A percentile compares a stretch with the other conserved stretches of the same genome.
These are phyloP conservation scores for Psidium friedrichsthalianum DNA, from an alignment of 345 rosid genomes.

Conservation along the genomic window DNA sequence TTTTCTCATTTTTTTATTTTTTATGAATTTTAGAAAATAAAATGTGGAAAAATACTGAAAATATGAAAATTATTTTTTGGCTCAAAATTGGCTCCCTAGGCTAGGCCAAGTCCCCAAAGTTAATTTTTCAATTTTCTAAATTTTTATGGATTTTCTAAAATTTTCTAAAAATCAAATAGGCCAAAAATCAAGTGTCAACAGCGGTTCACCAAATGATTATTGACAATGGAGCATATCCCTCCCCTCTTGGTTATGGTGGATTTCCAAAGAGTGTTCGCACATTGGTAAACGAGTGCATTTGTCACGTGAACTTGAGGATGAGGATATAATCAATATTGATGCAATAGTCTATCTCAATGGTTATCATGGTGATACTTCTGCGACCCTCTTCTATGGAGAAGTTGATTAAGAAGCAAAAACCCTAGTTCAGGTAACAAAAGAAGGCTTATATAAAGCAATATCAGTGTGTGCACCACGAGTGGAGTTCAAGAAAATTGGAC, in stretches of 20 bases:
- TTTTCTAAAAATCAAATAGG: too few species aligned
- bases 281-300: slow-evolving; percentile 90
- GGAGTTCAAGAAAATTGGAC: slow-evolving; percentile 70
- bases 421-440: slow-evolving; percentile 87
- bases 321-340: slow-evolving; percentile 87
- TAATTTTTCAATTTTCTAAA: too few species aligned
- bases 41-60: too few species aligned
- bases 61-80: too few species aligned
- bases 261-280: slow-evolving; percentile 98
- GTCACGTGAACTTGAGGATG: slow-evolving; percentile 90
- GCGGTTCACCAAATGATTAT: slow-evolving; percentile 90
- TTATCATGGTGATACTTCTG: slow-evolving; percentile 92
- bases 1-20: too few species aligned
- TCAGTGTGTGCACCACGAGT: slow-evolving; percentile 79
- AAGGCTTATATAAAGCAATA: slow-evolving; percentile 68
- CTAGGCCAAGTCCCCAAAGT: too few species aligned
- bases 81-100: too few species aligned
- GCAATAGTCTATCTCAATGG: slow-evolving; percentile 84
- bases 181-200: too few species aligned
- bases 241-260: slow-evolving; percentile 95
- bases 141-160: too few species aligned
- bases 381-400: slow-evolving; percentile 87
- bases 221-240: slow-evolving; percentile 93
- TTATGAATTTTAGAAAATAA: too few species aligned
- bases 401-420: slow-evolving; percentile 67